Evolutionary conservation across 2,329 filamentous ascomycete species (phyloP), one percentile per base, ranked within the genome.

Genomic region (Arthrobotrys sinensis): DNA sequence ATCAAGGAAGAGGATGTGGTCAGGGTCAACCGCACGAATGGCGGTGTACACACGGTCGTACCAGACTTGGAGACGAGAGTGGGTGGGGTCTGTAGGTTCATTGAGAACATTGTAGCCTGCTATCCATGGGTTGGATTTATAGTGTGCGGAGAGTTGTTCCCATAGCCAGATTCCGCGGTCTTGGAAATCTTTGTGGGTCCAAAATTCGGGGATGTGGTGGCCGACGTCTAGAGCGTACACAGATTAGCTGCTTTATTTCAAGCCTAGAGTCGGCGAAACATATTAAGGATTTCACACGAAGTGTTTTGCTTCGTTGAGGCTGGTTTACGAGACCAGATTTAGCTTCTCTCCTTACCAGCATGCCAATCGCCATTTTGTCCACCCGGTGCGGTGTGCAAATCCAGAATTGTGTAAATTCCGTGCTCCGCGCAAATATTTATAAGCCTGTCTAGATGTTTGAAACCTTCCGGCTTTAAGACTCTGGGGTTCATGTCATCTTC

Each of bases 401-500:
- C 86, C 0, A 87, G 82, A 3, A 87, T 85, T 16, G 83, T 84
- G 53, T 87, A 87, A 11, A 87, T 84, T 11, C 84, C 84, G 63
- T 86, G 80, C 36, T 84, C 82, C 0, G 83, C 82, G 50, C 86
- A 87, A 76, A 87, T 83, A 0, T 88, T 83, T 4, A 89, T 83
- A 0, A 87, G 84, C 11, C 86, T 83, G 78, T 89, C 87, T 0
- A 88, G 80, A 55, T 85, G 85, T 76, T 86, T 85, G 80, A 88
- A 88, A 0, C 87, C 87, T 7, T 84, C 83, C 12, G 84, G 81
- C 80, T 87, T 88, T 8, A 88, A 81, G 0, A 86, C 85, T 5
- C 84, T 81, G 0, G 87, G 87, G 73, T 88, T 86, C 83, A 86
- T 85, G 68, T 88, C 86, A 76, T 89, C 86, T 73, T 88, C 86